Base-by-base conservation (phyloP, 2,329 filamentous ascomycete genomes). In the Nemania sp. region DNA sequence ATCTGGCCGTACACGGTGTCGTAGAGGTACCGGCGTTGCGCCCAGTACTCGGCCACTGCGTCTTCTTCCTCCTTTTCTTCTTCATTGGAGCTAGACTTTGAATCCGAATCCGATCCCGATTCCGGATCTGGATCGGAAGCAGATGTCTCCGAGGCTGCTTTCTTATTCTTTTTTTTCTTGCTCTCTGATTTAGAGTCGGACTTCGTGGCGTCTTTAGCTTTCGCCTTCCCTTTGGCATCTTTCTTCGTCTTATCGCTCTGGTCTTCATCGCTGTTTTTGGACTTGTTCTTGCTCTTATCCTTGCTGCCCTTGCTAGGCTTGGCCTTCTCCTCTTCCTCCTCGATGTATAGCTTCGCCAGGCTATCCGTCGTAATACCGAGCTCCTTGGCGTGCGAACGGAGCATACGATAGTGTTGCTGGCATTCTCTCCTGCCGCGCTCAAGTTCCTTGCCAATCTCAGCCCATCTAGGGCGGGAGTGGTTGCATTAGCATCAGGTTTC, bases 1-100 rank as follows among this genome's bases (percentile, higher is more conserved):
- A 59, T 38, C 10, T 22, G 11, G 38, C 62, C 51, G 45, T 69
- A 57, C 1, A 70, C 26, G 26, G 57, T 52, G 55, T 69, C 67
- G 66, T 72, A 74, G 5, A 69, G 22, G 58, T 69, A 70, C 4
- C 66, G 62, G 55, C 70, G 62, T 26, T 70, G 63, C 1, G 52
- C 68, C 64, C 66, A 64, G 57, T 56, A 66, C 58, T 70, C 67
- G 4, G 27, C 47, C 2, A 22, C 49, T 0, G 41, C 18, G 27
- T 65, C 68, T 11, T 60, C 57, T 5, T 22, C 35, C n/a, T 62
- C 60, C 6, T 29, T n/a, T 38, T 29, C 35, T 1, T 56, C 61
- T 13, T 58, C 47, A 13, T 61, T 43, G 13, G 55, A 35, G 27
- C 47, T 54, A 6, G 60, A 52, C 18, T 27, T 27, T 1, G 62